Evolutionary conservation across 805 yeast species (phyloP), one percentile per base, ranked within the genome.

Genomic region (Candida chauliodis): DNA sequence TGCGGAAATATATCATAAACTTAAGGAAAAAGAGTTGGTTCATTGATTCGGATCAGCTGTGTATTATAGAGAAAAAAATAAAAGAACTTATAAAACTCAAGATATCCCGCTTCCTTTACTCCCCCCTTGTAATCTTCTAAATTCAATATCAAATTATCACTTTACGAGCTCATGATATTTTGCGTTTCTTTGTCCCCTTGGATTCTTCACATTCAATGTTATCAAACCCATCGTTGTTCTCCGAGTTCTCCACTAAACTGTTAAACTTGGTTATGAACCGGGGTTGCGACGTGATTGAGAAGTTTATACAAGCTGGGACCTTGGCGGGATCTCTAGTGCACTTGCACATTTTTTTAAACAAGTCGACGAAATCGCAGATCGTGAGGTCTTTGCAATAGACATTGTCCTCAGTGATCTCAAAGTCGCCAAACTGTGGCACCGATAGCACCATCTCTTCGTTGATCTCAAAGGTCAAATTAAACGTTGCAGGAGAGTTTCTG

Each of bases 11-110:
- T 76, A 71, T 46, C 64, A 66, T 6, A 74, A 75, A 45, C 58
- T 88, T 48, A 61, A 63, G 42, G 76, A 71, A 27, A 62, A 70
- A 30, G 84, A 82, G 0, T 37, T 76, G 13, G 29, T 58, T 21
- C 27, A 36, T 14, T 42, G 29, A 30, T 8, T 19, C 34, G 23
- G 30, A 38, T 42, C n/a, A n/a, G n/a, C n/a, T n/a, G n/a, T n/a
- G n/a, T n/a, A n/a, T n/a, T n/a, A n/a, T 26, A 37, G 44, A 30
- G 27, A 37, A 28, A 37, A 30, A 16, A 23, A 24, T 13, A 27
- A 25, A 25, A 25, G 20, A 21, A 21, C 17, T 35, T 17, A 11
- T 11, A 20, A 6, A 22, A 30, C 21, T n/a, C 7, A 8, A 26
- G 21, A 30, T 8, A 17, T 15, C 21, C 18, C n/a, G n/a, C n/a